phyloP scores from a whole-genome alignment of 768 basidiomycete species.

The Russula ochroleuca region DNA sequence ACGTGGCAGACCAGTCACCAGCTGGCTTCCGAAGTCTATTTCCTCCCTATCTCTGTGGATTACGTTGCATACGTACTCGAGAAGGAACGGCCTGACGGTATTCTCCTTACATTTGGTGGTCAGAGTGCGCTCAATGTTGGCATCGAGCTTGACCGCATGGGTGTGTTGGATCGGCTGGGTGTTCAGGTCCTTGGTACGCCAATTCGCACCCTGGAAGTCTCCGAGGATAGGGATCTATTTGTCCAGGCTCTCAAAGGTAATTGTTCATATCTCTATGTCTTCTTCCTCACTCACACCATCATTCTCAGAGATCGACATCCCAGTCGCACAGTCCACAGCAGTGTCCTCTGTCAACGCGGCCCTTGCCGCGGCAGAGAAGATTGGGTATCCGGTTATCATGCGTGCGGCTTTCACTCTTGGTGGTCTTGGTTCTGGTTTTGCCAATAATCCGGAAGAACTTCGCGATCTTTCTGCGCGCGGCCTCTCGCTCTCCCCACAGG shows the following conservation, averaged over 20 bases:
- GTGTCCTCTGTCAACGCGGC: slow-evolving; percentile 95
- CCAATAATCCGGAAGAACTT: slow-evolving; percentile 89
- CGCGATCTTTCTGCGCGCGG: slow-evolving; percentile 91
- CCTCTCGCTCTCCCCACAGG: slow-evolving; percentile 87
- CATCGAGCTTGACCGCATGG: slow-evolving; percentile 69
- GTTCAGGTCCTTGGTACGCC: slow-evolving; percentile 93
- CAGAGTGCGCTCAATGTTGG: slow-evolving; percentile 98
- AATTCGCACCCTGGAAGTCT: slow-evolving; percentile 76
- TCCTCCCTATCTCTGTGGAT: slow-evolving; percentile 92
- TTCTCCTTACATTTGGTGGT: slow-evolving; percentile 95
- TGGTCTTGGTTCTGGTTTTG: slow-evolving; percentile 97
- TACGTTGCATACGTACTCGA: slow-evolving; percentile 99
- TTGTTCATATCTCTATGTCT: slow-evolving; percentile 60
- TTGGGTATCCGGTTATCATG: slow-evolving; percentile 96
- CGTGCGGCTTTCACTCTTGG: slow-evolving; percentile 97
- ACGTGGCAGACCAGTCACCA: slow-evolving; percentile 99
- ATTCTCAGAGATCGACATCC: slow-evolving; percentile 48
- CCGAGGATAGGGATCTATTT: slow-evolving; percentile 70
- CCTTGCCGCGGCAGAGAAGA: slow-evolving; percentile 81
- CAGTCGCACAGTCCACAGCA: slow-evolving; percentile 71
- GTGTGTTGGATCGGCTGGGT: slow-evolving; percentile 61
- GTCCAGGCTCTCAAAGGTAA: slow-evolving; percentile 90
- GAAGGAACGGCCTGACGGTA: slow-evolving; percentile 96
- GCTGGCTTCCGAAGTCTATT: slow-evolving; percentile 95
- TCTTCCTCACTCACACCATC: slow-evolving; percentile 67